Conservation (phyloP, 805 yeast genomes). For the Yarrowia hollandica region DNA sequence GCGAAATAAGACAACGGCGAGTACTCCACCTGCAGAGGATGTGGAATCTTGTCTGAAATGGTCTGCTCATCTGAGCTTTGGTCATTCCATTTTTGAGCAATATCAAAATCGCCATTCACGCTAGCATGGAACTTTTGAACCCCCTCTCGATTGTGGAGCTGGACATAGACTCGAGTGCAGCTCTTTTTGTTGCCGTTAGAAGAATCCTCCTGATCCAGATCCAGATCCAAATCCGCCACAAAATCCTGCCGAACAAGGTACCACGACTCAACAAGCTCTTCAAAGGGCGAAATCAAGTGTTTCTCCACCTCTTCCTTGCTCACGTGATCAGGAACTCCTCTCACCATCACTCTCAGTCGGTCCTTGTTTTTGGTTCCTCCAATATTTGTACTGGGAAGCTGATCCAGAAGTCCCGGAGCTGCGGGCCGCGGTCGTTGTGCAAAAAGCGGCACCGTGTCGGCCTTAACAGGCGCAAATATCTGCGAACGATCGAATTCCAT, state of each 20-base stretch:
- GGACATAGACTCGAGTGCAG: not conserved
- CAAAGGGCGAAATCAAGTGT: not conserved
- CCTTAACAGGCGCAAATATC: constrained; percentile 4
- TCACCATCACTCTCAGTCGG: constrained; percentile 2
- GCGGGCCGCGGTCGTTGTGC: constrained; percentile 17
- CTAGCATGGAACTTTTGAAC: not conserved
- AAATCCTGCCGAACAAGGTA: constrained; percentile 15
- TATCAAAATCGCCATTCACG: not conserved
- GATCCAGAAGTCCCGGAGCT: constrained; percentile 7
- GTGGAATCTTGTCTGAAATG: not conserved
- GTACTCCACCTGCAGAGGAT: not conserved
- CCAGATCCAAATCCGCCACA: constrained; percentile 9
- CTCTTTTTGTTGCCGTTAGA: not conserved
- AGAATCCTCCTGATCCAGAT: not conserved
- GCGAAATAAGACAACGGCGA: constrained; percentile 9
- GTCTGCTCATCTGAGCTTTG: not conserved
- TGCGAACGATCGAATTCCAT: constrained; percentile 30
- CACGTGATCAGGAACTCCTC: constrained; percentile 8
- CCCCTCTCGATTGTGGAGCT: not conserved
- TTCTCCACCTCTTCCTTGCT: not conserved
- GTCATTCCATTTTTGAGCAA: not conserved
- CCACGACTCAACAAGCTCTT: not conserved
- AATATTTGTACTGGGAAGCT: constrained; percentile 11
- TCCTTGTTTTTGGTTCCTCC: not conserved
- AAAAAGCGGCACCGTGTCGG: constrained; percentile 3